Evolutionary conservation across 768 basidiomycete genomes (phyloP).

Genomic region (Naganishia onofrii): DNA sequence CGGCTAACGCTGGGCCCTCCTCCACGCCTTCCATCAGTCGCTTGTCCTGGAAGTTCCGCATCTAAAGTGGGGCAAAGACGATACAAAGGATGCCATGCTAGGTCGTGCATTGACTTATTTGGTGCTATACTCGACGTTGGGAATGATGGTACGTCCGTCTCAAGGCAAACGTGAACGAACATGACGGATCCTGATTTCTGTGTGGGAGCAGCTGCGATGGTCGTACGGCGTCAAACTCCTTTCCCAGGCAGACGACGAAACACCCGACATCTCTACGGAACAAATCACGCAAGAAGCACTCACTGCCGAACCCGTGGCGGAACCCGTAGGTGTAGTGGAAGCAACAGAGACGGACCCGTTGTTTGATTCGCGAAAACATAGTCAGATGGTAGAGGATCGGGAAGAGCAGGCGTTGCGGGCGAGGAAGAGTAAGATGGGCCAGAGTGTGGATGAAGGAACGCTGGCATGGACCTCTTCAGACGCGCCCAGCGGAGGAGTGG

Average conservation of each 20-base stretch:
- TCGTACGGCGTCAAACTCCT: constrained; percentile 85
- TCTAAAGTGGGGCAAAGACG: constrained; percentile 75
- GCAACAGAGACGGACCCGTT: constrained; percentile 49
- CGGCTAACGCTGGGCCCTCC: background rate
- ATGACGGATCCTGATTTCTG: too few relatives aligned
- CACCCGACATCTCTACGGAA: constrained; percentile 30
- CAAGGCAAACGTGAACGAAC: too few relatives aligned
- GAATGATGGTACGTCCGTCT: constrained; percentile 74
- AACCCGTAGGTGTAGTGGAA: constrained; percentile 35
- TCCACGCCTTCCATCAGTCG: constrained; percentile 57
- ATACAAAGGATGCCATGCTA: constrained; percentile 82
- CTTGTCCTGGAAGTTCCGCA: constrained; percentile 78
- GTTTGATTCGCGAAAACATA: constrained; percentile 36
- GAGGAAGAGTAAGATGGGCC: constrained; percentile 25
- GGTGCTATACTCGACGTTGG: constrained; percentile 87
- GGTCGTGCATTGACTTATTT: constrained; percentile 60
- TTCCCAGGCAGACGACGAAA: constrained; percentile 65
- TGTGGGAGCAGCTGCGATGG: constrained; percentile 94
- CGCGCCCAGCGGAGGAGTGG: too few relatives aligned
- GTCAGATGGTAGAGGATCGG: constrained; percentile 35
- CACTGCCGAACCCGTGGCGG: constrained; percentile 27
- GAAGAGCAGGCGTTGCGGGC: constrained; percentile 32
- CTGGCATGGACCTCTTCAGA: constrained; percentile 4
- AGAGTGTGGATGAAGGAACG: constrained; percentile 28
- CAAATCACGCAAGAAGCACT: constrained; percentile 17